These are phyloP conservation scores for Aspergillus arachidicola DNA, from an alignment of 2,329 filamentous ascomycete species.

Conservation along the genomic window DNA sequence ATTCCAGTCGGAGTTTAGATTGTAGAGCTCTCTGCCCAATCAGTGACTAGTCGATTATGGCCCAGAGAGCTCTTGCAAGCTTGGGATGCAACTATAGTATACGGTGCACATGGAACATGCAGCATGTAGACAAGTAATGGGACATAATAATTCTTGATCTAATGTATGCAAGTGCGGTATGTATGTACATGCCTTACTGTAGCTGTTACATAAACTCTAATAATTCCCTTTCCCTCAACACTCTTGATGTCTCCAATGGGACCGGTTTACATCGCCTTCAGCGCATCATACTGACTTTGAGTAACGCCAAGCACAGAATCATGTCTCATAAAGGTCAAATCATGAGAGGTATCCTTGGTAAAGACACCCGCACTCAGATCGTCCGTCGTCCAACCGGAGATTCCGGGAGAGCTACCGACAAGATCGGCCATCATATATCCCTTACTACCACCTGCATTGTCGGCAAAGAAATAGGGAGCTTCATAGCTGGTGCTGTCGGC, in stretches of 20 bases:
- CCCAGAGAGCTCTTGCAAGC: no score
- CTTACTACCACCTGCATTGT: conserved; percentile 13
- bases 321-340: conserved; percentile 17
- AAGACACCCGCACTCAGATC: conserved; percentile 12
- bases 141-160: no score
- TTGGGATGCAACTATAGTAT: no score
- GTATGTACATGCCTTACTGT: neutral
- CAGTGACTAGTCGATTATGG: no score
- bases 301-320: conserved; percentile 15
- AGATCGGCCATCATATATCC: conserved; percentile 15
- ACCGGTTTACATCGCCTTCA: conserved; percentile 3
- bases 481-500: conserved; percentile 14
- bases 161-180: no score
- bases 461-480: conserved; percentile 19
- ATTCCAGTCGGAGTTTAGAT: accelerated
- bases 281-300: conserved; percentile 17
- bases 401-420: conserved; percentile 13
- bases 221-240: neutral
- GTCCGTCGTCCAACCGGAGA: conserved; percentile 12
- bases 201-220: neutral
- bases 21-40: no score
- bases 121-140: no score
- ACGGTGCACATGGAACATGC: accelerated
- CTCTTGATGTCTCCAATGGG: neutral
- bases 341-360: neutral